A percentile compares a stretch with the other conserved stretches of the same genome.
phyloP scores from a whole-genome alignment of 805 yeast genomes.

The Saccharomycopsis amapae region DNA sequence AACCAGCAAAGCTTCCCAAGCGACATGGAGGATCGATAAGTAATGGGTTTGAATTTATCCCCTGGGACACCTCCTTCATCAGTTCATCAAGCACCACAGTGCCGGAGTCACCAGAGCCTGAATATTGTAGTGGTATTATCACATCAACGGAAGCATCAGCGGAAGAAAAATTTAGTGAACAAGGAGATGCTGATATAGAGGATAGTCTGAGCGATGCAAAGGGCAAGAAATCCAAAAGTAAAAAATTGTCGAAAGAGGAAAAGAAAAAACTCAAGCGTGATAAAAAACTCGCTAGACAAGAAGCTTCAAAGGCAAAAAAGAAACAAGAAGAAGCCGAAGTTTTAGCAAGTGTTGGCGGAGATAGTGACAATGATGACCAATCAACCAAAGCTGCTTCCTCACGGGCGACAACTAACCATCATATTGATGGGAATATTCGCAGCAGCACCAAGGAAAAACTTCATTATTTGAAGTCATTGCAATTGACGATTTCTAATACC shows the following conservation, averaged over 20 bases:
- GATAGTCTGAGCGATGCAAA: background rate
- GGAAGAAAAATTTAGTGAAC: background rate
- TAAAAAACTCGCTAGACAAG: slow-evolving; percentile 17
- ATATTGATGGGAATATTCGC: background rate
- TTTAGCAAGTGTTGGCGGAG: slow-evolving; percentile 16
- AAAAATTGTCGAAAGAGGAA: slow-evolving; percentile 10
- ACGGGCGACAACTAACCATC: too few species aligned
- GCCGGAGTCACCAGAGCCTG: too few species aligned
- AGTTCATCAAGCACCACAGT: too few species aligned
- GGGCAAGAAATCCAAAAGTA: background rate
- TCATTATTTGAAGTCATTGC: slow-evolving; percentile 1
- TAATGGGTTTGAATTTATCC: slow-evolving; percentile 38
- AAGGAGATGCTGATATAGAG: background rate
- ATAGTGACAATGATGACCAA: background rate
- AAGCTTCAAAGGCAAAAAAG: slow-evolving; percentile 10
- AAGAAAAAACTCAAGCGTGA: slow-evolving; percentile 18
- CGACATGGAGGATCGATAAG: slow-evolving; percentile 18
- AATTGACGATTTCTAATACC: background rate
- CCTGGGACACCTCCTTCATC: too few species aligned
- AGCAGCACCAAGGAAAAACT: background rate
- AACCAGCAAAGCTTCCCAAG: background rate
- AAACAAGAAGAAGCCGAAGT: slow-evolving; percentile 7
- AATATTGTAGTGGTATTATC: too few species aligned
- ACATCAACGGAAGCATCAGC: too few species aligned
- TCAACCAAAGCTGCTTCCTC: slow-evolving; percentile 27